Conservation (phyloP, 495 filamentous ascomycete species). For the Xylaria longipes region DNA sequence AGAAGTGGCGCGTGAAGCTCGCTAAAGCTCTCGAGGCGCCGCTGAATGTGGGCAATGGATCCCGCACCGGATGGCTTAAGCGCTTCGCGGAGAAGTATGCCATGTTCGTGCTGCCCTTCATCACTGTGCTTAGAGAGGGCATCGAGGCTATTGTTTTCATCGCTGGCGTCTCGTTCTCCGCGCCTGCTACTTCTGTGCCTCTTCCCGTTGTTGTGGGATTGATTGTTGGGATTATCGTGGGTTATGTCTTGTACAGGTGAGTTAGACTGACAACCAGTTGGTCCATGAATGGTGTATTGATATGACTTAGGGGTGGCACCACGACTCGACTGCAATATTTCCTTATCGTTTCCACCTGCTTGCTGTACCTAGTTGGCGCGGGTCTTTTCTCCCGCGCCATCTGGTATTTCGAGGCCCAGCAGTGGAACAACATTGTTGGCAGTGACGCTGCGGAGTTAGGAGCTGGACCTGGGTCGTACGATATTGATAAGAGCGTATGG, state of each 20-base stretch:
- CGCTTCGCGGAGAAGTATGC: constrained; percentile 74
- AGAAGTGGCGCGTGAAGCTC: constrained; percentile 86
- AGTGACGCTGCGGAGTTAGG: constrained; percentile 78
- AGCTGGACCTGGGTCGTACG: constrained; percentile 82
- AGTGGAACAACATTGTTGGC: constrained; percentile 72
- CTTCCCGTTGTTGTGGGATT: constrained; percentile 75
- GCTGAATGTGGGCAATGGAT: constrained; percentile 39
- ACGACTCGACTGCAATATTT: constrained; percentile 76
- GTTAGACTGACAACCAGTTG: constrained; percentile 29
- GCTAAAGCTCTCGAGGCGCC: constrained; percentile 66
- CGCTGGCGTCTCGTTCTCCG: constrained; percentile 77
- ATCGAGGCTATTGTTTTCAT: constrained; percentile 84
- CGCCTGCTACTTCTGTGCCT: constrained; percentile 76
- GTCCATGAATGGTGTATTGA: constrained; percentile 8
- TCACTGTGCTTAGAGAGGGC: constrained; percentile 84
- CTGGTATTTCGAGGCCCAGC: constrained; percentile 71
- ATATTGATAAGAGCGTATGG: constrained; percentile 86
- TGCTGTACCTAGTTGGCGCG: constrained; percentile 86
- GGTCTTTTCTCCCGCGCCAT: constrained; percentile 80
- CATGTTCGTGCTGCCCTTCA: constrained; percentile 82
- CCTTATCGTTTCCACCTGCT: constrained; percentile 79
- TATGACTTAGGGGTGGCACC: constrained; percentile 50
- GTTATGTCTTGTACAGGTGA: constrained; percentile 80
- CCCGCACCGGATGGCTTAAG: constrained; percentile 57
- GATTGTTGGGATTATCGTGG: constrained; percentile 64